Percentiles rank a stretch among this genome's conserved stretches.
phyloP scores from a whole-genome alignment of 805 yeast species.

The Pichia pseudocactophila region DNA sequence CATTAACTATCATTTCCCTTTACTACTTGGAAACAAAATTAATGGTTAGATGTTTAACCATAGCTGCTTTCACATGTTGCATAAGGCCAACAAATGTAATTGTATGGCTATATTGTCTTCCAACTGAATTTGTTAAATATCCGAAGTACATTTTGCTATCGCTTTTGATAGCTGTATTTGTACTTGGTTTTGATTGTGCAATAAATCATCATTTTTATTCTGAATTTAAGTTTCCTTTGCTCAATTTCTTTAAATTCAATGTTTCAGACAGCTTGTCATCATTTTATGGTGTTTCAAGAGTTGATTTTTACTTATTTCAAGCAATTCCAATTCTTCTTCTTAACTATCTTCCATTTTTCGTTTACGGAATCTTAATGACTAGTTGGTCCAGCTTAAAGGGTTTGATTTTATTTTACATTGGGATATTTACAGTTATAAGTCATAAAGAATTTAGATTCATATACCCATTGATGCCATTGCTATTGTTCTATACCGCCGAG shows the following conservation, averaged over 20 bases:
- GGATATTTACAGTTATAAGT: slow-evolving; percentile 51
- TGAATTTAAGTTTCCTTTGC: slow-evolving; percentile 47
- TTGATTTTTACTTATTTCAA: slow-evolving; percentile 79
- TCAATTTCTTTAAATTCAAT: slow-evolving; percentile 70
- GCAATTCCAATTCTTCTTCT: slow-evolving; percentile 72
- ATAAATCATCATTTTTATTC: slow-evolving; percentile 59
- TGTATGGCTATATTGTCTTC: slow-evolving; percentile 64
- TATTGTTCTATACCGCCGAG: slow-evolving; percentile 43
- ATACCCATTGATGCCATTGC: slow-evolving; percentile 73
- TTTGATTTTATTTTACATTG: slow-evolving; percentile 33
- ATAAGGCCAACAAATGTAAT: slow-evolving; percentile 80
- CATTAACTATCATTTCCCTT: slow-evolving; percentile 57
- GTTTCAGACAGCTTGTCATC: slow-evolving; percentile 61
- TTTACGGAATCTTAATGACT: slow-evolving; percentile 31
- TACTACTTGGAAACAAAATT: slow-evolving; percentile 44
- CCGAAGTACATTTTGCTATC: slow-evolving; percentile 8
- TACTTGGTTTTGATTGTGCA: slow-evolving; percentile 30
- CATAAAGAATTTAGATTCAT: slow-evolving; percentile 93
- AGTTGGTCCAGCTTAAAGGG: slow-evolving; percentile 19
- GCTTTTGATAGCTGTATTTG: slow-evolving; percentile 8
- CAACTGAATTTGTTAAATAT: slow-evolving; percentile 17
- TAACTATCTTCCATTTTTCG: slow-evolving; percentile 54
- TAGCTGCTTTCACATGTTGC: slow-evolving; percentile 57
- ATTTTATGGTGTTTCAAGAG: slow-evolving; percentile 78
- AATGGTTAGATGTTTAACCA: slow-evolving; percentile 22